Percentiles rank a stretch among this genome's conserved stretches.
These are phyloP conservation scores for Porodaedalea pini DNA, from an alignment of 1,284 basidiomycete species.

Conservation along the genomic window DNA sequence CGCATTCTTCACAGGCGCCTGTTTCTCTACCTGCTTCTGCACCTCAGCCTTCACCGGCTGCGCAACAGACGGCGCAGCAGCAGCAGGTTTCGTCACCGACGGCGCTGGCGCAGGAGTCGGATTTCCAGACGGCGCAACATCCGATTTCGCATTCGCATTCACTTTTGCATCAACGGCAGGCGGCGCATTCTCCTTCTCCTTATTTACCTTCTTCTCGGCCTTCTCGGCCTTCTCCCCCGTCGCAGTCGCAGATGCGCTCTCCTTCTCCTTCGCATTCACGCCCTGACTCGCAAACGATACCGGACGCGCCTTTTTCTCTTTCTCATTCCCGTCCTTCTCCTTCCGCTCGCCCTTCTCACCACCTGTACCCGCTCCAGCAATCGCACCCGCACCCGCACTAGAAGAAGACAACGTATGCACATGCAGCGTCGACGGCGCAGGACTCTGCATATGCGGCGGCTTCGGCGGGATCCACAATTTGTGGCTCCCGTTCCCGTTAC, in stretches of 20 bases:
- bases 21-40: background rate
- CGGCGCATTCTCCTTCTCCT: background rate
- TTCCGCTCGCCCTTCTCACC: background rate
- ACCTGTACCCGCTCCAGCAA: background rate
- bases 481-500: slow-evolving; percentile 6
- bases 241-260: background rate
- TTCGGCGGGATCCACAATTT: slow-evolving; percentile 22
- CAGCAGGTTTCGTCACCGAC: background rate
- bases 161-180: background rate
- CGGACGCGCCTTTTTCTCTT: slow-evolving; percentile 9
- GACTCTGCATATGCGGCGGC: slow-evolving; percentile 20
- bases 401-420: background rate
- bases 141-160: background rate
- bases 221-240: background rate
- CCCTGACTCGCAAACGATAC: slow-evolving; percentile 9
- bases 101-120: background rate
- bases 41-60: background rate
- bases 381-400: background rate
- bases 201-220: background rate
- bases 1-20: background rate
- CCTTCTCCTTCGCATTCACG: background rate
- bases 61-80: background rate
- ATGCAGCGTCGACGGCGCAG: background rate
- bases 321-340: slow-evolving; percentile 8
- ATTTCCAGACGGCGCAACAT: background rate